Evolutionary conservation across 805 yeast species (phyloP), one percentile per base, ranked within the genome.

Genomic region (Teunomyces funiuensis): DNA sequence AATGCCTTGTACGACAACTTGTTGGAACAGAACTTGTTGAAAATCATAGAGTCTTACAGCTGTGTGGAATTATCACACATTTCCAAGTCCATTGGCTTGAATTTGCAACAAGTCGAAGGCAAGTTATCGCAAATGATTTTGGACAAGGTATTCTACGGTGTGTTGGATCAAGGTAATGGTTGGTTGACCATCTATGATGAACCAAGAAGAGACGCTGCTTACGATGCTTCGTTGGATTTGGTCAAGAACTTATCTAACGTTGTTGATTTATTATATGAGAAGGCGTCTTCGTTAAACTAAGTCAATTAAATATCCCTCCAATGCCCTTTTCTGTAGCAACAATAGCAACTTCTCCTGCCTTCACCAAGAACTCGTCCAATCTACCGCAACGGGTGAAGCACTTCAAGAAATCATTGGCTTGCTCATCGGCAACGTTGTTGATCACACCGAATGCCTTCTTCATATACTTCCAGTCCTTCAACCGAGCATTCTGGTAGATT

Each of bases 161-260:
- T 93, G 27, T 74, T 93, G 52, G 99, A 93, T 64, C 99, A 93
- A 71, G 98, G 98, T 36, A 90, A 90, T 61, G 99, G 99, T 6
- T 93, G 97, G 96, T 76, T 93, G 54, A 83, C 88, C 51, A 80
- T 93, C 44, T 93, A 87, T 58, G 95, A 88, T 44, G 86, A 89
- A 60, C 96, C 96, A 30, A 81, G 79, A 57, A 80, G 82, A 47
- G 98, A 93, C 63, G 86, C 86, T 28, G 83, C 95, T 38, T 93
- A 91, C 58, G 93, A 85, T 49, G 82, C 91, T 41, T 85, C 95
- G 33, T 77, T 91, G 52, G 93, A 87, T 43, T 80, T 95, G 51
- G 81, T 95, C 37, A 86, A 85, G 60, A 85, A 87, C 59, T 82
- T 93, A 81, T 84, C 93, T 19, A 77, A 70, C 41, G 97, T 84